These are phyloP conservation scores for Priceomyces medius DNA, from an alignment of 805 yeast genomes.

Conservation along the genomic window DNA sequence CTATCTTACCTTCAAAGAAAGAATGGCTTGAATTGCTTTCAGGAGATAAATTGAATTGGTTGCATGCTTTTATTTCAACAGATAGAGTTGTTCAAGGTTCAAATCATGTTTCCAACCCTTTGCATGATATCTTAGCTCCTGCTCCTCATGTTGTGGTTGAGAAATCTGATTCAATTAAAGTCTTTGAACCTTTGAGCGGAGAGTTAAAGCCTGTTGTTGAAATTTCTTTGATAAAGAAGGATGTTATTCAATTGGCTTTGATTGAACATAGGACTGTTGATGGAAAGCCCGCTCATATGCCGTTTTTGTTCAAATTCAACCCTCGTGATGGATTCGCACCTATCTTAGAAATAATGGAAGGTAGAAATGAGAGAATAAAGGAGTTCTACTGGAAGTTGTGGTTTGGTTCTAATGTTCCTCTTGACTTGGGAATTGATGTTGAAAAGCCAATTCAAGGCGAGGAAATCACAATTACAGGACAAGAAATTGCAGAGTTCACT, in stretches of 20 bases:
- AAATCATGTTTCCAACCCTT: constrained; percentile 76
- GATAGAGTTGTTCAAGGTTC: constrained; percentile 82
- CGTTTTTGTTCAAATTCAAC: constrained; percentile 73
- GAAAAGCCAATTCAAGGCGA: constrained; percentile 70
- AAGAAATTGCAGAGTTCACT: constrained; percentile 86
- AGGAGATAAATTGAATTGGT: constrained; percentile 79
- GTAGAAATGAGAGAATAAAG: constrained; percentile 90
- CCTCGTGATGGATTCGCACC: constrained; percentile 96
- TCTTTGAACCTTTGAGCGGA: constrained; percentile 73
- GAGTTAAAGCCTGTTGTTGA: constrained; percentile 63
- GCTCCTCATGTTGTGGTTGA: constrained; percentile 57
- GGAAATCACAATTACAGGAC: constrained; percentile 63
- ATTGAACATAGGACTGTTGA: constrained; percentile 89
- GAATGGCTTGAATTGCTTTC: constrained; percentile 82
- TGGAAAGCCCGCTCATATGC: constrained; percentile 68
- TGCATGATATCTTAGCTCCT: constrained; percentile 79
- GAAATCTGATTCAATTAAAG: constrained; percentile 53
- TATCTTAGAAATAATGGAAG: constrained; percentile 83
- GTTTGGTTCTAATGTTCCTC: constrained; percentile 67
- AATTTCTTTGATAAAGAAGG: constrained; percentile 49
- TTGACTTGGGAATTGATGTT: constrained; percentile 71
- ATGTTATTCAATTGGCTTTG: constrained; percentile 65
- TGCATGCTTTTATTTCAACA: constrained; percentile 83
- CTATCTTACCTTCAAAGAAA: constrained; percentile 29
- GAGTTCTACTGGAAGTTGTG: constrained; percentile 96